Conservation (phyloP, 768 basidiomycete species). For the Boletus sp. region DNA sequence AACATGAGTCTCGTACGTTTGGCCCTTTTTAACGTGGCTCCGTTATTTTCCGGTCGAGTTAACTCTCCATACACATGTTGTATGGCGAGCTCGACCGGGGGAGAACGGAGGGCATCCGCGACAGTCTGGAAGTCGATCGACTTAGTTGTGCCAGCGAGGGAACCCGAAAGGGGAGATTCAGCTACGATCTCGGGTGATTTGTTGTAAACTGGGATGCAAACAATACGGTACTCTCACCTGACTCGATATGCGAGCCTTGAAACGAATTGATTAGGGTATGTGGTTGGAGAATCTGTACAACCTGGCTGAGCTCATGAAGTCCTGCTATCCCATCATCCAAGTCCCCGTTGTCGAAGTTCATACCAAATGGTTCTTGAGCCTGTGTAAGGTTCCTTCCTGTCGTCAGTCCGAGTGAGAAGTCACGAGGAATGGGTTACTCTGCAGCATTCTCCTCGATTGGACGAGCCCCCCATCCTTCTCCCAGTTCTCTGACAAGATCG, state of each 20-base stretch:
- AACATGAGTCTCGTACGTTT: constrained; percentile 55
- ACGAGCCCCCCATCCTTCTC: constrained; percentile 58
- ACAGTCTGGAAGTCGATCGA: constrained; percentile 3
- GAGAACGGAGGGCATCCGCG: background rate
- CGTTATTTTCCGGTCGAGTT: background rate
- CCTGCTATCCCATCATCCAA: constrained; percentile 24
- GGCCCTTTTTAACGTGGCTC: constrained; percentile 34
- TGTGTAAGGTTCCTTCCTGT: constrained; percentile 12
- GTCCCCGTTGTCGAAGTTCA: constrained; percentile 17
- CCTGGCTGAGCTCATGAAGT: background rate
- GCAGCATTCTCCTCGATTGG: constrained; percentile 3
- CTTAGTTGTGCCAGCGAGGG: constrained; percentile 1
- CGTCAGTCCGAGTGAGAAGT: constrained; percentile 9
- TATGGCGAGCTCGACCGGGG: background rate
- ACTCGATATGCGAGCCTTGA: background rate
- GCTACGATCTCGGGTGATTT: constrained; percentile 3
- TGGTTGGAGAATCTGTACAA: background rate
- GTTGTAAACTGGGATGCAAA: background rate
- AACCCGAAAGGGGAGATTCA: constrained; percentile 1
- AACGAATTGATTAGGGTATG: background rate
- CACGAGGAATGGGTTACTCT: constrained; percentile 11
- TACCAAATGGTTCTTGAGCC: constrained; percentile 16
- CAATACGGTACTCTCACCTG: constrained; percentile 7
- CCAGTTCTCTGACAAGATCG: constrained; percentile 72
- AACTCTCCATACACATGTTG: background rate